Evolutionary conservation across 192 early-diverging fungal genomes (phyloP).

Genomic region (Podila verticillata): DNA sequence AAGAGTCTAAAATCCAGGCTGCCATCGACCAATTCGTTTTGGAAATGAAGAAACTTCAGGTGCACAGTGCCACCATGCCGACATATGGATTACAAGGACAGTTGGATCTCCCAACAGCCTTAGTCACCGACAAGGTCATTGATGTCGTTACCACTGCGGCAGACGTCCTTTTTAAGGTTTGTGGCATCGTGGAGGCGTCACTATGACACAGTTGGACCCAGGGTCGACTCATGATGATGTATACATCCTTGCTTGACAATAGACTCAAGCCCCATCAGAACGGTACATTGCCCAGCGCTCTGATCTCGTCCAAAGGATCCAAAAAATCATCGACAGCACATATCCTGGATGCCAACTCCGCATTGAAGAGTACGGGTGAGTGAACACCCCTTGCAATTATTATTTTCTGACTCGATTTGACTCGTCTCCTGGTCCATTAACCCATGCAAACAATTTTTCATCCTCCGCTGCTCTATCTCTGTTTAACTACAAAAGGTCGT

Average conservation of each 20-base stretch:
- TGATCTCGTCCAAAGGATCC: slow-evolving; percentile 12
- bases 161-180: neutral
- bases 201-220: too few species aligned
- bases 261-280: slow-evolving; percentile 14
- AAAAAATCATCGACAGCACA: slow-evolving; percentile 7
- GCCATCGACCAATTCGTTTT: neutral
- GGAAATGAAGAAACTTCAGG: neutral
- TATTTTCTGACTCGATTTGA: too few species aligned
- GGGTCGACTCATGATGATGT: too few species aligned
- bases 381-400: too few species aligned
- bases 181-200: neutral
- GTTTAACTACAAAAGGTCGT: slow-evolving; percentile 11
- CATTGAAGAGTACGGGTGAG: slow-evolving; percentile 37
- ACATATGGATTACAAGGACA: neutral
- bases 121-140: neutral
- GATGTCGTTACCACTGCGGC: neutral
- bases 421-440: too few species aligned
- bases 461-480: neutral
- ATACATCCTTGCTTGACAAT: neutral
- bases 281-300: slow-evolving; percentile 9
- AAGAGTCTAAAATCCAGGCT: neutral
- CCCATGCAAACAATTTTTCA: neutral
- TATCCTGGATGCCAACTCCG: slow-evolving; percentile 10
- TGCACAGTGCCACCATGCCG: neutral
- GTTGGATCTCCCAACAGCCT: neutral